Evolutionary conservation across 2,329 filamentous ascomycete genomes (phyloP), one percentile per base, ranked within the genome.

Genomic region (Pseudogymnoascus sp.): DNA sequence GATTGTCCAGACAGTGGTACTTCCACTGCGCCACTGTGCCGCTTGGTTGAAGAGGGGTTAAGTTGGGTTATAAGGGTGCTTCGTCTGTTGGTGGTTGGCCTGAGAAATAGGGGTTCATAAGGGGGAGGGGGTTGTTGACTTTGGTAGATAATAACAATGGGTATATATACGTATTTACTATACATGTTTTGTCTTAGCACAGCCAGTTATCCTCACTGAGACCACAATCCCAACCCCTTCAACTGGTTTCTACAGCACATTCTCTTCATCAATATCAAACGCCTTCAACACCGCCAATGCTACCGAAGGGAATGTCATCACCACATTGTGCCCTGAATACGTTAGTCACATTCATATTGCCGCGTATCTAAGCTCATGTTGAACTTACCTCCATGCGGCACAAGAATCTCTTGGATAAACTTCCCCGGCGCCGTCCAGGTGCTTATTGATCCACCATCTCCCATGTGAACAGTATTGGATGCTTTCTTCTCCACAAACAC

Each of bases 281-380:
- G 83, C 83, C 64, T 86, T 81, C 77, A 87, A 80, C 0, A 90
- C 80, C 2, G 87, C 87, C 39, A 89, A 74, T 7, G 81, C 73
- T 14, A 91, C 83, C 3, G 85, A 81, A 1, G 85, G 80, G 69
- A 83, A 88, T 6, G 83, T 83, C 72, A 90, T 81, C 39, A 92
- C 80, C 60, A 82, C 77, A 70, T 91, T 91, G 71, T 92, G 89
- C 5, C 85, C 87, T 89, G 62, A 0, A 35, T 37, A 3, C 23
- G 63, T 71, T 43, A 72, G 64, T 8, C 31, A 39, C 16, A 61
- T 60, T 60, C 19, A 19, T 6, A 29, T 43, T 31, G 7, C 45
- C 26, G 19, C 26, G 2, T 52, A 6, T 6, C 26, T 16, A 38
- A 58, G 10, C 31, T n/a, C 12, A 45, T 21, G 10, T 6, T 16